Base-by-base conservation (phyloP, 1,139 yeast genomes). In the Yamadazyma triangularis region DNA sequence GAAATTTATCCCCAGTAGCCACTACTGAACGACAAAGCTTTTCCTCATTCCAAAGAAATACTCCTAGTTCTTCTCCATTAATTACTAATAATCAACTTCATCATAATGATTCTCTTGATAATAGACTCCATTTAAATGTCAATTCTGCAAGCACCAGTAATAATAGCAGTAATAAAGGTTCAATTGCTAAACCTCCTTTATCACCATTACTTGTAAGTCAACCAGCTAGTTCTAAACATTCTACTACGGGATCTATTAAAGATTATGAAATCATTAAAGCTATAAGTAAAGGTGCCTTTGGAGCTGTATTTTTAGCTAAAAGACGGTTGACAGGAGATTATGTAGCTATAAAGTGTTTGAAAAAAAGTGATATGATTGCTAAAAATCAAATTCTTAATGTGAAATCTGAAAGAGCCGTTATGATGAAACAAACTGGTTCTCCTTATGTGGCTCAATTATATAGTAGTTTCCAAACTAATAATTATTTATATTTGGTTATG, bases 281-380 rank as follows among this genome's bases (percentile, higher is more conserved):
- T 0, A 88, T 93, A 32, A 85, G 96, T 51, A 86, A 87, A 51
- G 99, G 99, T 20, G 98, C 99, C 0, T 93, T 89, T 65, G 98
- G 98, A 0, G 83, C 95, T 24, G 99, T 93, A 1, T 91, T 80
- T 51, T 64, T 93, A 12, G 91, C 96, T 0, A 77, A 81, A 41
- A 73, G 93, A 45, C 81, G 78, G 45, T 57, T 83, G 10, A 91
- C 97, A 0, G 96, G 97, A 2, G 98, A 93, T 41, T 85, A 88
- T 53, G 93, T 85, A 45, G 98, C 99, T 1, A 88, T 93, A 38
- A 93, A 93, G 53, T 93, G 89, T n/a, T 64, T 93, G 40, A 85
- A 82, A 45, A 93, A 93, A 55, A 75, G 94, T 4, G 98, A 91
- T 55, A 91, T 93, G 97, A 80, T 91, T 41, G 93, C 95, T 2